Conservation (phyloP, 208 protist genomes). For the Crithidia expoeki region DNA sequence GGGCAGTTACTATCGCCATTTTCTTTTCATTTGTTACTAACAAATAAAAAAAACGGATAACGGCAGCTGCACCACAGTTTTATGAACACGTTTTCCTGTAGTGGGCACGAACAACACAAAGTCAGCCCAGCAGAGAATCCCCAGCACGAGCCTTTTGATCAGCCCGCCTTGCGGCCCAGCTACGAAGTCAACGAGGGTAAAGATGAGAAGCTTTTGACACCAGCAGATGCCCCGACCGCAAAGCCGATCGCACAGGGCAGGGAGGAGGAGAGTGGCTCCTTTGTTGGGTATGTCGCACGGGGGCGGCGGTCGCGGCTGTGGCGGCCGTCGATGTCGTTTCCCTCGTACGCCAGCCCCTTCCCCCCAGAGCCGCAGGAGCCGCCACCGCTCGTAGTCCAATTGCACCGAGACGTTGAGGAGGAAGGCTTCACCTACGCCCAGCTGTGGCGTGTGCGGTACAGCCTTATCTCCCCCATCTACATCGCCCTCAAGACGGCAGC, state of each 20-base stretch:
- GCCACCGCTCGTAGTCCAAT: slow-evolving; percentile 28
- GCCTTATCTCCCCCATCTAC: slow-evolving; percentile 32
- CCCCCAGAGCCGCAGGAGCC: slow-evolving; percentile 15
- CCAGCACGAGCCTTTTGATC: slow-evolving; percentile 5
- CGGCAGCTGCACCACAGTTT: too few relatives aligned
- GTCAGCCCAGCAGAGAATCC: neutral
- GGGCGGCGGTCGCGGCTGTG: slow-evolving; percentile 19
- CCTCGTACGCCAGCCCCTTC: slow-evolving; percentile 5
- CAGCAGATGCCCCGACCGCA: neutral
- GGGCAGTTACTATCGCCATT: too few relatives aligned
- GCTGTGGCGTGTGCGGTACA: slow-evolving; percentile 21
- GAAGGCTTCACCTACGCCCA: slow-evolving; percentile 32
- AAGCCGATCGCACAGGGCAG: neutral
- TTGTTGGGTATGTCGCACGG: slow-evolving; percentile 14
- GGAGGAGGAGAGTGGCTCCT: slow-evolving; percentile 7
- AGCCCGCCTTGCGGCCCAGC: neutral
- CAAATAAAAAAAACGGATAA: too few relatives aligned
- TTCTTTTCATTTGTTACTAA: too few relatives aligned
- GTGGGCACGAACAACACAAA: neutral
- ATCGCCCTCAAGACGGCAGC: slow-evolving; percentile 31
- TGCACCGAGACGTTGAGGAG: slow-evolving; percentile 25
- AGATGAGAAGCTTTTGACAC: neutral
- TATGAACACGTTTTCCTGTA: neutral
- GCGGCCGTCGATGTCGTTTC: neutral
- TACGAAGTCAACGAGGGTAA: neutral